These are phyloP conservation scores for Eucalyptus caleyi DNA, from an alignment of 345 rosid genomes.

Conservation along the genomic window DNA sequence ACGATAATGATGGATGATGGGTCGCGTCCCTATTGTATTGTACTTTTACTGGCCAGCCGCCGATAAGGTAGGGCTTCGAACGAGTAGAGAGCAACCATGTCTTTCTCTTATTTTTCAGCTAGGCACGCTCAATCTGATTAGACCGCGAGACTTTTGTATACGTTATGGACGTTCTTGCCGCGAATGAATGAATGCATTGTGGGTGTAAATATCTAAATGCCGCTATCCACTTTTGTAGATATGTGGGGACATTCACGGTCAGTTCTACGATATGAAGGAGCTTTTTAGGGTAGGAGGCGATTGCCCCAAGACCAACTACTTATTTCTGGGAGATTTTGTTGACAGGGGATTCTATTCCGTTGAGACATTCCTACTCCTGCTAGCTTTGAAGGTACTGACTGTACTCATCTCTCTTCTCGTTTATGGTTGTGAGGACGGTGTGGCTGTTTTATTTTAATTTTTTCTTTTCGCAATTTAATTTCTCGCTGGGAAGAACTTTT, in stretches of 20 bases:
- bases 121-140: background rate
- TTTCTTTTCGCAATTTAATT: background rate
- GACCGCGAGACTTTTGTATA: background rate
- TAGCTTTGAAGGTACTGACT: constrained; percentile 79
- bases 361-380: constrained; percentile 87
- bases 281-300: constrained; percentile 95
- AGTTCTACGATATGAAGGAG: constrained; percentile 96
- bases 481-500: background rate
- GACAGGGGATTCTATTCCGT: constrained; percentile 96
- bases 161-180: background rate
- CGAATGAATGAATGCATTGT: background rate
- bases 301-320: constrained; percentile 91
- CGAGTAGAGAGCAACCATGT: background rate
- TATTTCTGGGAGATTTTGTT: constrained; percentile 98
- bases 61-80: background rate
- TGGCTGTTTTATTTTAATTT: background rate
- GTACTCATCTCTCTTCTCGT: background rate
- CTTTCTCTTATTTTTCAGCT: background rate
- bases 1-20: background rate
- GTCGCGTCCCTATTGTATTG: background rate
- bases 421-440: background rate
- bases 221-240: constrained; percentile 22
- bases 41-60: background rate
- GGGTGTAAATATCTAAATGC: background rate
- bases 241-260: constrained; percentile 98